Evolutionary conservation across 2,329 filamentous ascomycete species (phyloP), one percentile per base, ranked within the genome.

Genomic region (Didymellaceae sp.): DNA sequence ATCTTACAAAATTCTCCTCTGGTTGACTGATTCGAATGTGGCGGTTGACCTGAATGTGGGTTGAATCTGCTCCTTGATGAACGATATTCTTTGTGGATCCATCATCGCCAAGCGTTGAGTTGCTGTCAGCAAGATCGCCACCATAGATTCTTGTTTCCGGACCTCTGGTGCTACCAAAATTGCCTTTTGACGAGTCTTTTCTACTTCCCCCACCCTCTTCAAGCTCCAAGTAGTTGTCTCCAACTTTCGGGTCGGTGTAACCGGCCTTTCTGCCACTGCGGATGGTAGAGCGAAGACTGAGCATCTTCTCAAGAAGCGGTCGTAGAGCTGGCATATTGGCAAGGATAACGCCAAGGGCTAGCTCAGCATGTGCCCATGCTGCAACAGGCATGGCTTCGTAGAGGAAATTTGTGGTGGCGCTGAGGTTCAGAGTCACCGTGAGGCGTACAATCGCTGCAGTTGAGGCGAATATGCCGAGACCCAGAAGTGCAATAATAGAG

Each of bases 341-440:
- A n/a, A 58, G 43, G 5, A 58, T 41, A 8, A 58, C 43, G 20
- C 55, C 38, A 18, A 41, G 38, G 6, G 30, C 40, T 18, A 34
- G 30, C 13, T 22, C 26, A 13, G 26, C 26, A 5, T 28, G 26
- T 13, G 26, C 26, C 26, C 26, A 28, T 28, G 52, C 37, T 21
- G 52, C 55, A 8, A 58, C 55, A 7, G 53, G 52, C 55, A 58
- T 58, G 4, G 52, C 45, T n/a, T 53, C 18, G 42, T 41, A 55
- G 6, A 55, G 52, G 18, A 58, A 58, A 38, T 55, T 25, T 16
- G 26, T 21, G n/a, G 52, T 48, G 14, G 52, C 17, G 28, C 52
- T 53, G 8, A 73, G 57, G 25, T 68, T 68, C 48, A 71, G 56
- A 6, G 70, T 72, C 42, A 72, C 70, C 6, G 70, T 70, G 7